Evolutionary conservation across 306 rosid species (phyloP).

Genomic region (Corylus heterophylla): DNA sequence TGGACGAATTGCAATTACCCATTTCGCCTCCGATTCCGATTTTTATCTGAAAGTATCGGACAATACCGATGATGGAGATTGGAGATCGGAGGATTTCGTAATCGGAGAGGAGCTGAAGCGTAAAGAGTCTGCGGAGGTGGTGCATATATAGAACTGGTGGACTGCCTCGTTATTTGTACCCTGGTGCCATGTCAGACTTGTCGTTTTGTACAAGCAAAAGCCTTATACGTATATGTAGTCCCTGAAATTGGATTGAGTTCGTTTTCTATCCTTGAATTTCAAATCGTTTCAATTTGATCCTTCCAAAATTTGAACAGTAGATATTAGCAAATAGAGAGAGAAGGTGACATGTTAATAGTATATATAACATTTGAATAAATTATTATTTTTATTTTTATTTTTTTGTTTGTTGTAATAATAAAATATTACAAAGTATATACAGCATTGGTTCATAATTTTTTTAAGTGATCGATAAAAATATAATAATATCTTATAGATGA

Average conservation of each 20-base stretch:
- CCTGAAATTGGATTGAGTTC: neutral
- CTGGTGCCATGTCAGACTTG: conserved; percentile 49
- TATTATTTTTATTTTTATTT: no score
- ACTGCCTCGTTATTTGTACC: conserved; percentile 9
- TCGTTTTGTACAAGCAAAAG: conserved; percentile 17
- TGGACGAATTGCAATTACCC: conserved; percentile 79
- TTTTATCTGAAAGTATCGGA: neutral
- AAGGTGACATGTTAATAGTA: no score
- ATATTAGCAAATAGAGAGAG: no score
- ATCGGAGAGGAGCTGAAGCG: neutral
- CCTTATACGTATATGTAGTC: neutral
- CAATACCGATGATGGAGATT: neutral
- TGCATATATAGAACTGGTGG: conserved; percentile 26
- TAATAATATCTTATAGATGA: no score
- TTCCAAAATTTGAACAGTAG: no score
- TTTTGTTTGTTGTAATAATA: no score
- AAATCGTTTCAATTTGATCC: no score
- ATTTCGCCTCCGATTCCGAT: conserved; percentile 26
- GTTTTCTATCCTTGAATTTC: no score
- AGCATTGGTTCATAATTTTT: no score
- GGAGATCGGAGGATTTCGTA: neutral
- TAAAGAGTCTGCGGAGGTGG: neutral
- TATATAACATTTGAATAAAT: no score
- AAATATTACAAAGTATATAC: no score
- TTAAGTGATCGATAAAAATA: no score